Evolutionary conservation across 768 basidiomycete species (phyloP).

Genomic region (Xanthoconium stramineum): DNA sequence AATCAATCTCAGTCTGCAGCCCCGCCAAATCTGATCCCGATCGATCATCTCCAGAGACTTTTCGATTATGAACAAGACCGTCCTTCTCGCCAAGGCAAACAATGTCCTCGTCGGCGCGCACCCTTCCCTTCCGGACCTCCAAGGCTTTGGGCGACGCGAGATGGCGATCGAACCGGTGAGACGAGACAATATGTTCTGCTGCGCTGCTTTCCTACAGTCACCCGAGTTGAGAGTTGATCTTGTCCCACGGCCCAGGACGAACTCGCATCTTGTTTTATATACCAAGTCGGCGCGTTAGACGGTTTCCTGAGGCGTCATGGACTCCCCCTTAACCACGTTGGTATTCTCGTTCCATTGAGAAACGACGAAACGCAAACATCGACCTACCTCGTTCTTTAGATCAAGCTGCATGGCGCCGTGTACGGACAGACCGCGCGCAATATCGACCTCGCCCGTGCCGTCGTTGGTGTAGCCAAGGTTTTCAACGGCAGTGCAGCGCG

Average conservation of each 20-base stretch:
- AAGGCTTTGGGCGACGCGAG: constrained; percentile 65
- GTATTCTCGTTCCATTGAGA: constrained; percentile 5
- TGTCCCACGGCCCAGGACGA: constrained; percentile 39
- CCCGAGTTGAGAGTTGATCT: background rate
- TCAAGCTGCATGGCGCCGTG: constrained; percentile 61
- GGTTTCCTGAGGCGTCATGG: constrained; percentile 57
- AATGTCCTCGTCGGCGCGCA: constrained; percentile 64
- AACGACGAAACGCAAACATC: background rate
- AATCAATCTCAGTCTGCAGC: background rate
- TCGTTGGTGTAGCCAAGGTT: constrained; percentile 49
- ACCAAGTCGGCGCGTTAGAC: constrained; percentile 63
- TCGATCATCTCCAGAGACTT: constrained; percentile 45
- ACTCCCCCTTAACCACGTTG: constrained; percentile 54
- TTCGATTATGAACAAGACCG: constrained; percentile 62
- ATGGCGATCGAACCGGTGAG: constrained; percentile 59
- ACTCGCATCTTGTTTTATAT: constrained; percentile 54
- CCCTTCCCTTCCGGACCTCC: constrained; percentile 56
- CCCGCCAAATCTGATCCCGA: background rate
- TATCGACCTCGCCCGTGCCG: constrained; percentile 52
- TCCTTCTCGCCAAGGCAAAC: constrained; percentile 52
- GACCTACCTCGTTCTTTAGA: constrained; percentile 27
- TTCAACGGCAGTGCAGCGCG: constrained; percentile 35
- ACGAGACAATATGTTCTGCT: background rate
- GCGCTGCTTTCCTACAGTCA: background rate
- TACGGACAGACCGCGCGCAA: constrained; percentile 60